phyloP scores from a whole-genome alignment of 345 rosid species.

The Trapa bicornis region DNA sequence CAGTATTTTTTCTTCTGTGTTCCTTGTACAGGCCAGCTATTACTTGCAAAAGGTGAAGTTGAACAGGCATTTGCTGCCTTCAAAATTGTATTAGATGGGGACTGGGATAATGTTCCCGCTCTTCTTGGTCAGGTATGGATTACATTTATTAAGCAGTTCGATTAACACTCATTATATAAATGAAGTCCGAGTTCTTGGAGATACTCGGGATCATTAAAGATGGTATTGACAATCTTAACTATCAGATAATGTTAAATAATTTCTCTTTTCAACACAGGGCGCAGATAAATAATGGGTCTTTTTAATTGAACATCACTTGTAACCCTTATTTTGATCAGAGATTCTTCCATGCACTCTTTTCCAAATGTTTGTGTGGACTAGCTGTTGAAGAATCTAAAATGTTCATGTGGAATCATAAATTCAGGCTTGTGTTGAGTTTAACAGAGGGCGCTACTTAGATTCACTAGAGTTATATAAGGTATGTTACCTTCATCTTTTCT shows the following conservation, averaged over 20 bases:
- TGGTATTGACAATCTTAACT: background rate
- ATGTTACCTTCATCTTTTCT: conserved; percentile 13
- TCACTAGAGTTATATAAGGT: conserved; percentile 88
- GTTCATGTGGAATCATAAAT: conserved; percentile 10
- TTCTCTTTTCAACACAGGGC: background rate
- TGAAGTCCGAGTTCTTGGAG: background rate
- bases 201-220: background rate
- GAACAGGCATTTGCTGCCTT: conserved; percentile 89
- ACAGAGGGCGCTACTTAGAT: conserved; percentile 64
- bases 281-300: too few species aligned
- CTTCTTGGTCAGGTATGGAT: conserved; percentile 80
- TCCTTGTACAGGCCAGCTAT: conserved; percentile 61
- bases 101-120: conserved; percentile 78
- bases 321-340: too few species aligned
- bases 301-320: too few species aligned
- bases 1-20: background rate
- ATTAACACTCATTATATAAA: background rate
- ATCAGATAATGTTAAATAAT: background rate
- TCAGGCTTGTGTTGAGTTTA: conserved; percentile 92
- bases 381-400: background rate
- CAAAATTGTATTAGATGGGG: conserved; percentile 69
- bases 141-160: background rate
- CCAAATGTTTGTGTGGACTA: background rate
- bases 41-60: conserved; percentile 86
- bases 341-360: background rate